A percentile compares a stretch with the other conserved stretches of the same genome.
phyloP scores from a whole-genome alignment of 345 rosid genomes.

The Rhodamnia argentea region DNA sequence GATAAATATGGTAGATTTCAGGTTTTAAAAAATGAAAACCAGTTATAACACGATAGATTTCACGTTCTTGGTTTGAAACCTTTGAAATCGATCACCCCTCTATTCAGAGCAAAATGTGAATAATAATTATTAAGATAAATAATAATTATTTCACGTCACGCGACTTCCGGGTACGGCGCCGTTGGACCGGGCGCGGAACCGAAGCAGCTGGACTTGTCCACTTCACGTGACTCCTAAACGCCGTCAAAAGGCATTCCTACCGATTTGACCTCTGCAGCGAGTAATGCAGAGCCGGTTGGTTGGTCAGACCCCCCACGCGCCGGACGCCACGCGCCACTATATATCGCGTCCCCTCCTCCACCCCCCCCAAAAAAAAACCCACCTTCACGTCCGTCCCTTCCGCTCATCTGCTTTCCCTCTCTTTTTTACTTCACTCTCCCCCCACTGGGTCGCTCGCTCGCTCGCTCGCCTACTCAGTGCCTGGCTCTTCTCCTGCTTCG shows the following conservation, averaged over 20 bases:
- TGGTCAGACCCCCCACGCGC: background rate
- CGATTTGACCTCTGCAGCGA: background rate
- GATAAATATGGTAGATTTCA: too few species aligned
- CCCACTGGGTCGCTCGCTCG: background rate
- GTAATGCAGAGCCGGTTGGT: background rate
- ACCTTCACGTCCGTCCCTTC: background rate
- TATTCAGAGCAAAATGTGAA: too few species aligned
- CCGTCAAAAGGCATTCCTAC: background rate
- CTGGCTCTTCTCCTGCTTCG: background rate
- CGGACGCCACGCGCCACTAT: conserved; percentile 7
- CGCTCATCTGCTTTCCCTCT: background rate
- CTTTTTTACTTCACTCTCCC: background rate
- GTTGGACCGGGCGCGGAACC: background rate
- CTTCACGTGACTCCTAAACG: background rate
- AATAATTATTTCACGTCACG: background rate
- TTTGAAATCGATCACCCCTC: too few species aligned
- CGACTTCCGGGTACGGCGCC: background rate
- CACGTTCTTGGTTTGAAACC: too few species aligned
- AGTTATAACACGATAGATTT: too few species aligned
- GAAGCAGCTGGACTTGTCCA: background rate
- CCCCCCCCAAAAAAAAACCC: background rate
- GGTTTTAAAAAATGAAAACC: too few species aligned
- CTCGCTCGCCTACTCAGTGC: background rate
- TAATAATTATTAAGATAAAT: too few species aligned
- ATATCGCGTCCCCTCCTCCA: conserved; percentile 1